phyloP scores from a whole-genome alignment of 116 monocot genomes.

The Dioscorea cayenensis region DNA sequence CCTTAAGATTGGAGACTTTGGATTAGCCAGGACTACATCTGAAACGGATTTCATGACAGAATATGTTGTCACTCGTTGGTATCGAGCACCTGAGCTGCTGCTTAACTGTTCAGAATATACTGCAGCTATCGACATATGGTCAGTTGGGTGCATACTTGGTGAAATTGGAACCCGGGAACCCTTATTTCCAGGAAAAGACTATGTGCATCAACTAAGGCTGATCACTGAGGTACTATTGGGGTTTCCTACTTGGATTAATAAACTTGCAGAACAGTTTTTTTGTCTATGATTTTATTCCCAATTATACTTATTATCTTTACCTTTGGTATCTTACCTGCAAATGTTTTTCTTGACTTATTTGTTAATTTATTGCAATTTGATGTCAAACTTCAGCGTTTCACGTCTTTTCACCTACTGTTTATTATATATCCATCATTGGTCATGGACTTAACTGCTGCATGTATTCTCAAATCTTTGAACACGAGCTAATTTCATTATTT shows the following conservation, averaged over 20 bases:
- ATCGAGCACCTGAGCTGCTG: conserved; percentile 43
- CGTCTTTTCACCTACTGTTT: no score
- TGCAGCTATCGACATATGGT: conserved; percentile 52
- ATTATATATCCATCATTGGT: no score
- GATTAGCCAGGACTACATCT: conserved; percentile 42
- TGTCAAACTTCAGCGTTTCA: no score
- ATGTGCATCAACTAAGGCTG: conserved; percentile 39
- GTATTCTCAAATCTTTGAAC: no score
- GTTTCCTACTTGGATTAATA: background rate
- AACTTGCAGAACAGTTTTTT: background rate
- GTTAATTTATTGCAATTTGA: no score
- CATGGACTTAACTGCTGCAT: no score
- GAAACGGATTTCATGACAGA: conserved; percentile 51
- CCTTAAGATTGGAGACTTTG: conserved; percentile 46
- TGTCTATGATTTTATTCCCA: no score
- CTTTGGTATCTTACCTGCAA: no score
- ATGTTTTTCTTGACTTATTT: no score
- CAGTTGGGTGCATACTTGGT: conserved; percentile 46
- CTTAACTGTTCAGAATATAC: conserved; percentile 48
- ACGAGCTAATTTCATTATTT: no score
- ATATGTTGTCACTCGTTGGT: conserved; percentile 55
- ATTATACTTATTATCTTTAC: no score
- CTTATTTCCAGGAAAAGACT: conserved; percentile 46
- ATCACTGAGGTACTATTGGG: conserved; percentile 33
- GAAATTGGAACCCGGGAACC: conserved; percentile 27